A percentile compares a stretch with the other conserved stretches of the same genome.
Evolutionary conservation across 768 basidiomycete genomes (phyloP).

Genomic region (Suillus fuscotomentosus): DNA sequence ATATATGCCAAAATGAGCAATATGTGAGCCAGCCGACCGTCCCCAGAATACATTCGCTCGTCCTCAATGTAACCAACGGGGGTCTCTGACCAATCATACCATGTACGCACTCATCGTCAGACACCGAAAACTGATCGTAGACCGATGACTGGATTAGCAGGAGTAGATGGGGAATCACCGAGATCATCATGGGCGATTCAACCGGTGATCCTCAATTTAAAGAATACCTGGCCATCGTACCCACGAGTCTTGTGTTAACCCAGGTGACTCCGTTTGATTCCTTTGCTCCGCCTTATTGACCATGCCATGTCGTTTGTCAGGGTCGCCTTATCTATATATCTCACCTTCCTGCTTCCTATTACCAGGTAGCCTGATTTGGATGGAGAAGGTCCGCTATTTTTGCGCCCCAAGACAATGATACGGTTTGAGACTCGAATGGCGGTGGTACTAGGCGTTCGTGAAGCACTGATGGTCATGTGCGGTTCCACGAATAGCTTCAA

Average conservation of each 20-base stretch:
- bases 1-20: background rate
- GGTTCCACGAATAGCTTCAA: background rate
- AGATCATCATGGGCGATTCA: constrained; percentile 5
- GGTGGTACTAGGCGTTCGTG: background rate
- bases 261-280: background rate
- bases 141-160: constrained; percentile 3
- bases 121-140: constrained; percentile 1
- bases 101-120: constrained; percentile 3
- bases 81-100: background rate
- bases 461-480: background rate
- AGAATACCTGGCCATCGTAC: constrained; percentile 1
- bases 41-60: background rate
- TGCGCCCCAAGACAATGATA: background rate
- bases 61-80: background rate
- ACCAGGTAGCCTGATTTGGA: background rate
- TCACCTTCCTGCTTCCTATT: background rate
- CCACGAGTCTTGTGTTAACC: background rate
- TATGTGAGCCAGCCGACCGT: background rate
- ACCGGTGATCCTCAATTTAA: constrained; percentile 6
- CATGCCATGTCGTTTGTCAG: background rate
- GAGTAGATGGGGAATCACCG: constrained; percentile 3
- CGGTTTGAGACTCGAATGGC: too few species aligned
- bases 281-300: background rate
- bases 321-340: constrained; percentile 1
- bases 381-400: background rate